Conservation (phyloP, 768 basidiomycete species). For the Hericium rajendrae region DNA sequence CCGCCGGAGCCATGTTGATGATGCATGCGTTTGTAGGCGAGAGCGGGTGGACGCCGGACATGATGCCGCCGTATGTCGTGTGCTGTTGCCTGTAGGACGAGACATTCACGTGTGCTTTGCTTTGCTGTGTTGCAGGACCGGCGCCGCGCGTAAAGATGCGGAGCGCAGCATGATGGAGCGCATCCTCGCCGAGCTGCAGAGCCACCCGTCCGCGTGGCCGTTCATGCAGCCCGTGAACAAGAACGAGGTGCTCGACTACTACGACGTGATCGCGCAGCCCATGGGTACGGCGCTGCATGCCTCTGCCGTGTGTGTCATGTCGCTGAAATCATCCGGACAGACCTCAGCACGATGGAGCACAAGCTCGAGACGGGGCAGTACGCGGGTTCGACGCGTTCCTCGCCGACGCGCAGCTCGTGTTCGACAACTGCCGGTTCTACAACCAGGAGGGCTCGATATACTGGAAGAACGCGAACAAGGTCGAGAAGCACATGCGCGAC, state of each 20-base stretch:
- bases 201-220: slow-evolving; percentile 78
- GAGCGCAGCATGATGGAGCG: slow-evolving; percentile 65
- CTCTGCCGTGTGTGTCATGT: not conserved
- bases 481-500: slow-evolving; percentile 72
- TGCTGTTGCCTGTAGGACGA: not conserved
- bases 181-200: slow-evolving; percentile 68
- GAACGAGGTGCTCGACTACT: slow-evolving; percentile 81
- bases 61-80: slow-evolving; percentile 56
- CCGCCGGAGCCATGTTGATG: slow-evolving; percentile 1
- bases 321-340: slow-evolving; percentile 27
- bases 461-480: slow-evolving; percentile 71
- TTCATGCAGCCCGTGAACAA: slow-evolving; percentile 74
- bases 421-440: slow-evolving; percentile 83
- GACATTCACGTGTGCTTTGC: not conserved
- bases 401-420: slow-evolving; percentile 74
- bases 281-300: slow-evolving; percentile 60
- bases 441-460: slow-evolving; percentile 78
- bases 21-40: slow-evolving; percentile 43
- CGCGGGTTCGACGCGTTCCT: slow-evolving; percentile 60
- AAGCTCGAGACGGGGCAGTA: slow-evolving; percentile 91
- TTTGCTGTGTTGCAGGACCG: slow-evolving; percentile 15
- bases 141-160: slow-evolving; percentile 42
- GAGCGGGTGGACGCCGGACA: slow-evolving; percentile 85
- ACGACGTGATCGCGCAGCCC: slow-evolving; percentile 78
- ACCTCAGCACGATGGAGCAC: slow-evolving; percentile 79